Base-by-base conservation (phyloP, 331 rosid species). In the Malus hybrid region DNA sequence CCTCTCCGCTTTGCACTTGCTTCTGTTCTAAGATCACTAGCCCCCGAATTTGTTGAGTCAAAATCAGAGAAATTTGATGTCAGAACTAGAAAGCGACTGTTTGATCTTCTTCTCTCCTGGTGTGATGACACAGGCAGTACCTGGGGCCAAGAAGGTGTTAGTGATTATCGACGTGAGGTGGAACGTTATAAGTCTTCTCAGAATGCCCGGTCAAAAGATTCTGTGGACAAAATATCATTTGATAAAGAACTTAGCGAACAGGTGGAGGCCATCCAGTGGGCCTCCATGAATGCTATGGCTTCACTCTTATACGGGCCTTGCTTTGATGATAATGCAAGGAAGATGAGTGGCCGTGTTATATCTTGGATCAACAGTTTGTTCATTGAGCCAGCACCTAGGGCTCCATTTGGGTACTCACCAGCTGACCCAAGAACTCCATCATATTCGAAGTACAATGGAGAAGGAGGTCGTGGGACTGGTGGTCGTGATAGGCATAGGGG, bases 101-200 rank as follows among this genome's bases (percentile, higher is more conserved):
- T 95, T 86, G 99, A 92, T 76, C 93, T 89, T 85, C 97, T 95
- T 78, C 91, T 92, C 82, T 86, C 97, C 67, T 95, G 96, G 97
- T 92, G 87, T 69, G 99, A 95, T 83, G 99, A 95, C 63, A 78
- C 92, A 36, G 84, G 96, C 75, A 84, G 87, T 79, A 30, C 95
- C 28, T 92, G 97, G 95, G 82, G 88, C 81, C 96, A 88, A 75
- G 99, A 95, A 66, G 80, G 93, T 81, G 92, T 87, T 26, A 95
- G 88, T 82, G 99, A 95, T 78, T 92, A 92, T 77, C 89, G 97
- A 81, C 97, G 99, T 69, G 99, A 95, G 74, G 97, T 92, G 52
- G 99, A 95, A 80, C 96, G 97, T 30, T 95, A 95, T 82, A 95
- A 95, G 82, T 95, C 99, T 72, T 90, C 99, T 85, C 99, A 95